A percentile compares a stretch with the other conserved stretches of the same genome.
Evolutionary conservation across 2,329 filamentous ascomycete genomes (phyloP).

Genomic region (Diaporthe sp.): DNA sequence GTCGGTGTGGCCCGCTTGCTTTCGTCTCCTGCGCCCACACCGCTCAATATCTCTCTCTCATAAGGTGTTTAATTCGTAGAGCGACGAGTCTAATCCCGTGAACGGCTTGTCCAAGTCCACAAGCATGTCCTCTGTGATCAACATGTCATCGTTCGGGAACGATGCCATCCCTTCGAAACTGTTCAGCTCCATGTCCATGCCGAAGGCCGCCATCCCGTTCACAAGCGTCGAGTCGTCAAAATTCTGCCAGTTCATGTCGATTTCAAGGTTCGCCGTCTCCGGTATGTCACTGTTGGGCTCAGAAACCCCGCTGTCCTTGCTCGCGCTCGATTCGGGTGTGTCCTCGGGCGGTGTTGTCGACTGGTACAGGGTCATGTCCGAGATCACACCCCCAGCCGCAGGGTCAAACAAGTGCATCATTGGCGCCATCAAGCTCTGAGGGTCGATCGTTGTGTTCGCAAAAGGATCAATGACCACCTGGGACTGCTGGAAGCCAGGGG

Average conservation of each 20-base stretch:
- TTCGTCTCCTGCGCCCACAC: neutral
- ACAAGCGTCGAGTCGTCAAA: conserved; percentile 60
- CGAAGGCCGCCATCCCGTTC: conserved; percentile 47
- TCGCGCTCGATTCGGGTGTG: conserved; percentile 75
- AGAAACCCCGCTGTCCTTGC: conserved; percentile 70
- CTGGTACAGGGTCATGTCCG: conserved; percentile 67
- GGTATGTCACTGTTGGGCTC: conserved; percentile 75
- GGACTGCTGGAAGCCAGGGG: conserved; percentile 39
- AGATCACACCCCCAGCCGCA: conserved; percentile 62
- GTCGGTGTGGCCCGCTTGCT: neutral
- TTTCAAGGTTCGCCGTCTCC: conserved; percentile 67
- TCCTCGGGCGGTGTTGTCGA: conserved; percentile 70
- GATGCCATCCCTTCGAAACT: conserved; percentile 45
- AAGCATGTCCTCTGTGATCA: conserved; percentile 38
- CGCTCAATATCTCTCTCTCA: neutral
- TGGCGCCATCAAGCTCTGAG: conserved; percentile 62
- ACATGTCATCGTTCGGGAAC: conserved; percentile 45
- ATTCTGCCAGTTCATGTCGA: conserved; percentile 61
- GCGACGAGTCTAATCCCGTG: conserved; percentile 60
- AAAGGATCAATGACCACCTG: conserved; percentile 48
- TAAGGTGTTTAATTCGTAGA: conserved; percentile 56
- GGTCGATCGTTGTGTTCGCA: conserved; percentile 66
- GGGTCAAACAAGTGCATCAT: conserved; percentile 57
- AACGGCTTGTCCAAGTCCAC: conserved; percentile 67
- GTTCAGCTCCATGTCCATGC: conserved; percentile 55